A percentile compares a stretch with the other conserved stretches of the same genome.
These are phyloP conservation scores for Camelina neglecta DNA, from an alignment of 345 rosid species.

Conservation along the genomic window DNA sequence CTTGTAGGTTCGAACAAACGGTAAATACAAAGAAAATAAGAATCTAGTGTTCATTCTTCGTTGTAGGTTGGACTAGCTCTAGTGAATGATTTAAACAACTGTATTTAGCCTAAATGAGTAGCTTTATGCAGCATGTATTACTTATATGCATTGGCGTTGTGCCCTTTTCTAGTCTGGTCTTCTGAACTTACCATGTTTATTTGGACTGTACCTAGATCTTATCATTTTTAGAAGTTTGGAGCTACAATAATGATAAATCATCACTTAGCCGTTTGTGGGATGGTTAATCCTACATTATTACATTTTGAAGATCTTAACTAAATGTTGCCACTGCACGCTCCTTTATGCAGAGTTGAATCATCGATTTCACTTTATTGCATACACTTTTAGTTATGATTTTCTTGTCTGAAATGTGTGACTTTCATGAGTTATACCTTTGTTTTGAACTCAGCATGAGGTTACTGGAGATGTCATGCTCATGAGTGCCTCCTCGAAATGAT, in stretches of 20 bases:
- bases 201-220: neutral
- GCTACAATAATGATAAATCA: neutral
- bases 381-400: neutral
- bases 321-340: neutral
- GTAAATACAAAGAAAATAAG: neutral
- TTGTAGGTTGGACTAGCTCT: neutral
- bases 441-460: neutral
- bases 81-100: constrained; percentile 1
- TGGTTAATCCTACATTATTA: neutral
- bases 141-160: neutral
- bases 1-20: neutral
- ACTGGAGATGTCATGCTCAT: neutral
- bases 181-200: neutral
- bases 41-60: constrained; percentile 1
- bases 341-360: neutral
- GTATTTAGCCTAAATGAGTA: neutral
- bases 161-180: neutral
- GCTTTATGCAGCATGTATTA: neutral
- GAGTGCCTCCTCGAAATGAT: neutral
- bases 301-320: constrained; percentile 1
- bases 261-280: neutral
- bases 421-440: neutral
- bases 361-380: neutral
- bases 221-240: neutral
- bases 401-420: neutral